Evolutionary conservation across 1,284 basidiomycete species (phyloP), one percentile per base, ranked within the genome.

Genomic region (Cryptococcus hybrid): DNA sequence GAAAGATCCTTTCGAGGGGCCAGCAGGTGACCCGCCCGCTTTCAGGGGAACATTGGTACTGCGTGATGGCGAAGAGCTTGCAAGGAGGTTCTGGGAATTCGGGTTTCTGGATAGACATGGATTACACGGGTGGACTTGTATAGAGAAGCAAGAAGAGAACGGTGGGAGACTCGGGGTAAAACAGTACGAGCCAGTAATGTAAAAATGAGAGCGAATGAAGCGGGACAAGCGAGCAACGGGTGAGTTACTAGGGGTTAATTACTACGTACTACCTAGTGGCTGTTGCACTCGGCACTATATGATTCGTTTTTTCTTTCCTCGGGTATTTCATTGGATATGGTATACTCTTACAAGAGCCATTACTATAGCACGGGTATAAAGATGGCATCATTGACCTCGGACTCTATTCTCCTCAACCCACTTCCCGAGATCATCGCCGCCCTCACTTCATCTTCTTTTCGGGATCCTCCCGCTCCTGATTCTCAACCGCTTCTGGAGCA

Each of bases 341-440:
- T n/a, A 42, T 42, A 11, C n/a, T 3, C 24, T 13, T 45, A 45
- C 43, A 45, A 45, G n/a, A 45, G n/a, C 43, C 24, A n/a, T 13
- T 6, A 45, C 24, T 24, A 24, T 24, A 24, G 24, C 24, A 24
- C 24, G 24, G 24, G n/a, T 24, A 24, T 24, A 24, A 24, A 24
- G 18, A 47, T 45, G 47, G 12, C 40, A 37, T 13, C 18, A 3
- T 18, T 38, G 34, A 35, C 58, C 12, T 24, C 61, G n/a, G 35
- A 55, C 47, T 73, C 71, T 58, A 64, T 74, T 57, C 69, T 72
- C 24, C 51, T 66, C 30, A 62, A 76, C 58, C 74, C 74, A 3
- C n/a, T 71, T 12, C 40, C 65, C 5, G 74, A 76, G 59, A 65
- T 76, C 8, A 50, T 50, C 39, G 52, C 52, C 8, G 70, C 70